These are phyloP conservation scores for Phaeosphaeriaceae sp. DNA, from an alignment of 2,329 filamentous ascomycete genomes.

Conservation along the genomic window DNA sequence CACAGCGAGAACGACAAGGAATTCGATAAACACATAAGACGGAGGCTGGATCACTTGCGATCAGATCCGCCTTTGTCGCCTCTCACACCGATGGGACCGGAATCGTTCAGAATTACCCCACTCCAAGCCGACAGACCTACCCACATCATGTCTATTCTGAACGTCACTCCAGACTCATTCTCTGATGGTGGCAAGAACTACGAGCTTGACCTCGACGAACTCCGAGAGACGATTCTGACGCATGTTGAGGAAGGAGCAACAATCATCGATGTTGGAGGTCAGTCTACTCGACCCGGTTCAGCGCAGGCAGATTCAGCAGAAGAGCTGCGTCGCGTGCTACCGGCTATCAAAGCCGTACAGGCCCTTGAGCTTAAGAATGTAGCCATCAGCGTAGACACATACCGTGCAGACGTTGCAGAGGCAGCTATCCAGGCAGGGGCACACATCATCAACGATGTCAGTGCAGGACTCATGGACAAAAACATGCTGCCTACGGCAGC, in stretches of 20 bases:
- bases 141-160: slow-evolving; percentile 90
- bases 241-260: slow-evolving; percentile 75
- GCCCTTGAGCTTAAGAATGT: slow-evolving; percentile 66
- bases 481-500: slow-evolving; percentile 85
- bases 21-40: neutral
- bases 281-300: slow-evolving; percentile 85
- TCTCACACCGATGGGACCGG: slow-evolving; percentile 48
- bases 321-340: slow-evolving; percentile 79
- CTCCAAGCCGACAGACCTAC: slow-evolving; percentile 58
- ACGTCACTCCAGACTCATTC: slow-evolving; percentile 95
- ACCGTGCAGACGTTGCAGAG: slow-evolving; percentile 82
- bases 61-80: slow-evolving; percentile 47
- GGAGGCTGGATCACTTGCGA: slow-evolving; percentile 20
- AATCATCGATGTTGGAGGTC: slow-evolving; percentile 91
- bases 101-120: slow-evolving; percentile 33
- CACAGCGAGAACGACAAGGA: slow-evolving; percentile 7
- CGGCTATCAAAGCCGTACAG: slow-evolving; percentile 77
- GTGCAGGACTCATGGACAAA: slow-evolving; percentile 78
- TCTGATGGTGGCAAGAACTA: slow-evolving; percentile 78
- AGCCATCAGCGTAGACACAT: slow-evolving; percentile 92
- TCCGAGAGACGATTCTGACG: slow-evolving; percentile 64
- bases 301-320: slow-evolving; percentile 72
- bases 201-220: slow-evolving; percentile 51
- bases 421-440: slow-evolving; percentile 79
- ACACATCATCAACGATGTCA: slow-evolving; percentile 94